A percentile compares a stretch with the other conserved stretches of the same genome.
Conservation (phyloP, 208 protist species). For the Acanthamoeba lenticulata region DNA sequence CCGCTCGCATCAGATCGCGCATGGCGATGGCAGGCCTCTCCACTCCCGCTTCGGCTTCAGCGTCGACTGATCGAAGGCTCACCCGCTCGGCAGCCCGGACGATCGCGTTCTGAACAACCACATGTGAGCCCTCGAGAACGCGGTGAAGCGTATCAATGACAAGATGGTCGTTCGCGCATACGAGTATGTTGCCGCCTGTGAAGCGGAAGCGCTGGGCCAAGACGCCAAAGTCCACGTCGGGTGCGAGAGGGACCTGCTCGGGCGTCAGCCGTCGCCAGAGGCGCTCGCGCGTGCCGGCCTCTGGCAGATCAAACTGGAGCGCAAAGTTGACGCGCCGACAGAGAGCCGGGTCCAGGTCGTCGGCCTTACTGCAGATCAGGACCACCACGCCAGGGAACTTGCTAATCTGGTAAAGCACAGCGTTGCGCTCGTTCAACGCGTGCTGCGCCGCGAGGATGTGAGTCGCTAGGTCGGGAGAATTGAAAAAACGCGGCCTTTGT, state of each 20-base stretch:
- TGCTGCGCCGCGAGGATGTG: too few species aligned
- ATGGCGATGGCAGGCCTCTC: too few species aligned
- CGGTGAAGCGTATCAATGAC: not conserved
- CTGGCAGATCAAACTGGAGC: slow-evolving; percentile 41
- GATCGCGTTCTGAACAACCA: slow-evolving; percentile 32
- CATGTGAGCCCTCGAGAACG: not conserved
- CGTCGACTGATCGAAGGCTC: too few species aligned
- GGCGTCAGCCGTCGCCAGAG: slow-evolving; percentile 63
- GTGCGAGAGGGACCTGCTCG: not conserved
- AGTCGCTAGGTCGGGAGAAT: too few species aligned
- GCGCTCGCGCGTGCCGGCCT: not conserved
- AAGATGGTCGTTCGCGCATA: too few species aligned
- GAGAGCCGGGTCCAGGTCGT: slow-evolving; percentile 34
- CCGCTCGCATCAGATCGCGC: too few species aligned
- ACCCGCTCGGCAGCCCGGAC: slow-evolving; percentile 49
- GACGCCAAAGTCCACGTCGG: slow-evolving; percentile 56
- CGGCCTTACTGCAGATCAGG: not conserved
- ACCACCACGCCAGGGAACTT: slow-evolving; percentile 18
- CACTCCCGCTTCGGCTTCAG: too few species aligned
- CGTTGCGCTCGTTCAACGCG: not conserved
- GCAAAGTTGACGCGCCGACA: slow-evolving; percentile 53
- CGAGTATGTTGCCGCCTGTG: not conserved
- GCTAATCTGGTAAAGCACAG: slow-evolving; percentile 17
- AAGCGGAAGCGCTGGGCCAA: not conserved
- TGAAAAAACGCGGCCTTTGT: too few species aligned